A percentile compares a stretch with the other conserved stretches of the same genome.
Conservation (phyloP, 495 filamentous ascomycete genomes). For the Annulohypoxylon bovei region DNA sequence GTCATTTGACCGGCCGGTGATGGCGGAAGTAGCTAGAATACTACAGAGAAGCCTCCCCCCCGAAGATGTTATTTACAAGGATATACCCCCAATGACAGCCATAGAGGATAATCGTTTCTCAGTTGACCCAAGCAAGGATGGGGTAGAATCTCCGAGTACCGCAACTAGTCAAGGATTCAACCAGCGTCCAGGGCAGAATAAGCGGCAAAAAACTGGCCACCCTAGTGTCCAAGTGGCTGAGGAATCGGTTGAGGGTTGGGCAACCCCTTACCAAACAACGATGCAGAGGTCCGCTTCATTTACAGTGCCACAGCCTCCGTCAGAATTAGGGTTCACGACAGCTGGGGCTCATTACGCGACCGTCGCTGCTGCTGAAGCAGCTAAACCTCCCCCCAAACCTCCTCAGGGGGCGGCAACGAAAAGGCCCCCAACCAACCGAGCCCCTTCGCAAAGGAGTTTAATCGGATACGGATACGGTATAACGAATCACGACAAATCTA, state of each 20-base stretch:
- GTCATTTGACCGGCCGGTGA: slow-evolving; percentile 54
- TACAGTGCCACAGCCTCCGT: slow-evolving; percentile 46
- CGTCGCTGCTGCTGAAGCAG: slow-evolving; percentile 44
- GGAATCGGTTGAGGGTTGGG: slow-evolving; percentile 42
- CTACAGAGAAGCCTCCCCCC: slow-evolving; percentile 52
- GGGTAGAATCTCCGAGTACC: slow-evolving; percentile 25
- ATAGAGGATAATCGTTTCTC: slow-evolving; percentile 55
- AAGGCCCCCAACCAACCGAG: slow-evolving; percentile 46
- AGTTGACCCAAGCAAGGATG: slow-evolving; percentile 47
- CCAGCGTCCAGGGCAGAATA: slow-evolving; percentile 33
- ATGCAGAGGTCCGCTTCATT: slow-evolving; percentile 57
- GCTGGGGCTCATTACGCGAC: slow-evolving; percentile 54
- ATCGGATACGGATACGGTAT: slow-evolving; percentile 49
- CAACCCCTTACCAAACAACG: slow-evolving; percentile 54
- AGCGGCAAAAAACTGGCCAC: slow-evolving; percentile 45
- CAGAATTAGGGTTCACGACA: slow-evolving; percentile 54
- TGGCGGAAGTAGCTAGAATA: slow-evolving; percentile 54
- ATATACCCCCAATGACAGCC: slow-evolving; percentile 52
- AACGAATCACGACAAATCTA: slow-evolving; percentile 45
- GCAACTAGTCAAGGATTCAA: background rate
- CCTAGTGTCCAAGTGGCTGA: slow-evolving; percentile 37
- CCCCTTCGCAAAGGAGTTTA: slow-evolving; percentile 54
- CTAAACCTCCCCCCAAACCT: slow-evolving; percentile 29
- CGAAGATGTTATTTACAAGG: slow-evolving; percentile 52
- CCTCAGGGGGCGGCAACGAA: slow-evolving; percentile 33